Base-by-base conservation (phyloP, 345 rosid genomes). In the Populus davidiana region DNA sequence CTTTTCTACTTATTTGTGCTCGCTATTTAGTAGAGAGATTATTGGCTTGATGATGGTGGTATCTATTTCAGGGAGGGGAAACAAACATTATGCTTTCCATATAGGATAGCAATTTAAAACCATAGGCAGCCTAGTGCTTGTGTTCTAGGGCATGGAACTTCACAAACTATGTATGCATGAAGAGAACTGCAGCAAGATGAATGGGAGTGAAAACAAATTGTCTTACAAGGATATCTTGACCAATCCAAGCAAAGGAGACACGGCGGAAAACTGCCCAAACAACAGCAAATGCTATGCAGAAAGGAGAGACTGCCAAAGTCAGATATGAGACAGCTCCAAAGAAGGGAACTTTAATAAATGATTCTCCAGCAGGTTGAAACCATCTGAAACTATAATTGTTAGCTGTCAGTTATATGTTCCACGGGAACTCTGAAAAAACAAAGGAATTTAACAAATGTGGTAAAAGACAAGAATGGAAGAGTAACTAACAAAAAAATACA, bases 181-280 rank as follows among this genome's bases (percentile, higher is more conserved):
- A 38, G 44, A 67, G 41, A 67, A 23, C 64, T 9, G 64, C 23
- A 62, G 75, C 31, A 25, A 59, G 31, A 70, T 39, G 54, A 65
- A 44, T 21, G 36, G 41, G 63, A 31, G 17, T 43, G 67, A 18
- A 18, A 13, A 64, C 71, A 73, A 61, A 71, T 63, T 69, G 7
- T 82, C 96, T 93, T 88, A 96, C 98, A 86, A 96, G 99, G 82
- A 96, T 89, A 85, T 96, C 97, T 96, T 96, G 98, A 75, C 97
- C 99, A 82, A 96, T 96, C 98, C 98, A 96, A 81, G 99, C 97
- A 82, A 84, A 88, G 49, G 93, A 81, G 84, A 69, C 69, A 70
- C 72, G 86, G 31, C 98, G 94, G 77, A 76, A 85, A 62, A 90
- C 87, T 77, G 96, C 98, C 99, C 99, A 96, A 50, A 90, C 80